phyloP scores from a whole-genome alignment of 768 basidiomycete genomes.

The Pisolithus microcarpus region DNA sequence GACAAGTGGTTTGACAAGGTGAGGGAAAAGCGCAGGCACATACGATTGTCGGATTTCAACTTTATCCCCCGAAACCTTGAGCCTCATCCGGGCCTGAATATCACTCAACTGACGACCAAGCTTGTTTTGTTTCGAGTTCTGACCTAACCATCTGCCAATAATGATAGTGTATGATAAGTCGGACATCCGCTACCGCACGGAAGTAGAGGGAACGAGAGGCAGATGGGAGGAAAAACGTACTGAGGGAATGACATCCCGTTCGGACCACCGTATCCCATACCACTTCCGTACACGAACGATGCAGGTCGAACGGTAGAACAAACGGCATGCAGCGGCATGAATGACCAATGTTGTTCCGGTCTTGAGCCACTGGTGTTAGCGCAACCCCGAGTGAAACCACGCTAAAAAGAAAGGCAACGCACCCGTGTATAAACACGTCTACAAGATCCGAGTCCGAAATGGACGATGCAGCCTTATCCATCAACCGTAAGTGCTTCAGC shows the following conservation, averaged over 20 bases:
- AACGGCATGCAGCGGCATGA: slow-evolving; percentile 92
- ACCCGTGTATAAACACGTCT: slow-evolving; percentile 93
- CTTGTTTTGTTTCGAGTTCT: slow-evolving; percentile 91
- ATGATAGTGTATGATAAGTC: background rate
- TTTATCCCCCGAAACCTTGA: slow-evolving; percentile 88
- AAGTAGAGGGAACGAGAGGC: too few relatives aligned
- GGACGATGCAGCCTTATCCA: slow-evolving; percentile 84
- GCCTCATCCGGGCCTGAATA: slow-evolving; percentile 91
- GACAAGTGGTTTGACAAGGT: slow-evolving; percentile 73
- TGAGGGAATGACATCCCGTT: slow-evolving; percentile 74
- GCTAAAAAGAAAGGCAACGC: background rate
- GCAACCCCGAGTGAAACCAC: background rate
- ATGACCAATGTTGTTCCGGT: slow-evolving; percentile 89
- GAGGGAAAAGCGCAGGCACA: slow-evolving; percentile 78
- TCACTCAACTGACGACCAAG: slow-evolving; percentile 76
- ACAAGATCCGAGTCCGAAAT: slow-evolving; percentile 95
- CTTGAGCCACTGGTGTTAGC: slow-evolving; percentile 31
- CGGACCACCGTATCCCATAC: slow-evolving; percentile 58
- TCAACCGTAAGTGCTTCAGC: slow-evolving; percentile 70
- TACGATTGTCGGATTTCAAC: slow-evolving; percentile 88
- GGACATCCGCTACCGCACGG: too few relatives aligned
- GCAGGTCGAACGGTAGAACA: slow-evolving; percentile 87
- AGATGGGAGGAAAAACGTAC: slow-evolving; percentile 38
- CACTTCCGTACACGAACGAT: slow-evolving; percentile 69
- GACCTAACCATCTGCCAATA: slow-evolving; percentile 80